Evolutionary conservation across 164 flowering plant species (phyloP).

Genomic region (Malania oleifera): DNA sequence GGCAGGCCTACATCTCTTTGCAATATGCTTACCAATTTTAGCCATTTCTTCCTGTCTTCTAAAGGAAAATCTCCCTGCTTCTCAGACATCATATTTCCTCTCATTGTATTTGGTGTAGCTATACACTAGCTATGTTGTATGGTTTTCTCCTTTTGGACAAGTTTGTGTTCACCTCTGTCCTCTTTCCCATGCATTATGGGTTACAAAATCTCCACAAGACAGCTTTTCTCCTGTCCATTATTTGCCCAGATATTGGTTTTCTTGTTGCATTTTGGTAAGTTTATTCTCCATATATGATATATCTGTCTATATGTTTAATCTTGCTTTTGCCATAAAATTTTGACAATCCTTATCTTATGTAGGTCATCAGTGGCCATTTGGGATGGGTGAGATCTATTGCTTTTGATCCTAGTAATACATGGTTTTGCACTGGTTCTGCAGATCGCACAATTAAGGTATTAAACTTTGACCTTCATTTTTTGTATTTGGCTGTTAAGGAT

Average conservation of each 20-base stretch:
- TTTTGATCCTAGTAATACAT: conserved; percentile 87
- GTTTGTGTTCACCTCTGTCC: too few relatives aligned
- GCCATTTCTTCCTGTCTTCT: too few relatives aligned
- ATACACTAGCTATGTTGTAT: too few relatives aligned
- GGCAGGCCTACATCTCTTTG: too few relatives aligned
- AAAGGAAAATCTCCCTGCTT: too few relatives aligned
- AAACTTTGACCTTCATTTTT: conserved; percentile 2
- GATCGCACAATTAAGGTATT: conserved; percentile 93
- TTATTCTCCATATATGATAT: not conserved
- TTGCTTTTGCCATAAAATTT: conserved; percentile 2
- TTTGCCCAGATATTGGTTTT: not conserved
- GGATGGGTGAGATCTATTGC: conserved; percentile 99
- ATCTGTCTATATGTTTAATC: not conserved
- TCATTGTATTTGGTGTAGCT: too few relatives aligned
- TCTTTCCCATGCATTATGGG: too few relatives aligned
- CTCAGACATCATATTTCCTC: too few relatives aligned
- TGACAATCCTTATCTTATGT: conserved; percentile 14
- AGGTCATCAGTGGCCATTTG: conserved; percentile 97
- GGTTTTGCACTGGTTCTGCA: conserved; percentile 99
- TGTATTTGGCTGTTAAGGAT: not conserved
- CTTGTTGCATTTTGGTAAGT: not conserved
- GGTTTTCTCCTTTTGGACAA: too few relatives aligned
- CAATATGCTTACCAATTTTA: too few relatives aligned
- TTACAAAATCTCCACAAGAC: too few relatives aligned
- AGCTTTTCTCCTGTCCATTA: not conserved